phyloP scores from a whole-genome alignment of 108 stramenopile genomes.

The Ochromonas danica region DNA sequence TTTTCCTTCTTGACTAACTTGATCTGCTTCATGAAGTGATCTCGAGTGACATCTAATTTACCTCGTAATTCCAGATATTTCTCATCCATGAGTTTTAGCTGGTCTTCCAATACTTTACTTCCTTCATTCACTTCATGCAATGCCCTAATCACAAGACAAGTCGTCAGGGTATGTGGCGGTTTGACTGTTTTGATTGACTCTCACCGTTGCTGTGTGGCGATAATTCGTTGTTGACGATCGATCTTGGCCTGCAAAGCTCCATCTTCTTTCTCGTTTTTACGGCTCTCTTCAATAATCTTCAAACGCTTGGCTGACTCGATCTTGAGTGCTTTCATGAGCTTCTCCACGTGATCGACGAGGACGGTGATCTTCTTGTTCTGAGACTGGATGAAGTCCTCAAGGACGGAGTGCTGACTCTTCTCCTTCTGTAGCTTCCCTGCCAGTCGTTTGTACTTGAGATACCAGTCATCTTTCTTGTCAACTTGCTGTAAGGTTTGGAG shows the following conservation, averaged over 20 bases:
- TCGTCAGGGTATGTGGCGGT: not conserved
- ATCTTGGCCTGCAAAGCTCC: not conserved
- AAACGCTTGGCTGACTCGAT: slow-evolving; percentile 56
- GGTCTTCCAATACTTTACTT: slow-evolving; percentile 67
- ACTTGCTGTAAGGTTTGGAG: no score
- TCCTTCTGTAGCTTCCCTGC: not conserved
- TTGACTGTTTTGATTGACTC: not conserved
- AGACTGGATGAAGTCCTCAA: not conserved
- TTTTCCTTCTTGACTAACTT: not conserved
- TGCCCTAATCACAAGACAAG: not conserved
- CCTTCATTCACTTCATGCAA: slow-evolving; percentile 66
- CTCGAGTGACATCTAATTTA: slow-evolving; percentile 56
- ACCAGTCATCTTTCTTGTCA: no score
- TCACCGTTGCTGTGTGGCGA: not conserved
- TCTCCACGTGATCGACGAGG: slow-evolving; percentile 70
- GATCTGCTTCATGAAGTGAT: not conserved
- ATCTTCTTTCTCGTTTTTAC: not conserved
- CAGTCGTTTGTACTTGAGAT: not conserved
- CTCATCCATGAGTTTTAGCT: slow-evolving; percentile 70
- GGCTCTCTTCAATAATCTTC: not conserved
- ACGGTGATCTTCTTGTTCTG: slow-evolving; percentile 56
- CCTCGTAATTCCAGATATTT: slow-evolving; percentile 68
- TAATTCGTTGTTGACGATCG: not conserved
- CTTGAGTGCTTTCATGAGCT: slow-evolving; percentile 71
- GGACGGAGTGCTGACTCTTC: not conserved